These are phyloP conservation scores for Yarrowia divulgata DNA, from an alignment of 805 yeast genomes.

Conservation along the genomic window DNA sequence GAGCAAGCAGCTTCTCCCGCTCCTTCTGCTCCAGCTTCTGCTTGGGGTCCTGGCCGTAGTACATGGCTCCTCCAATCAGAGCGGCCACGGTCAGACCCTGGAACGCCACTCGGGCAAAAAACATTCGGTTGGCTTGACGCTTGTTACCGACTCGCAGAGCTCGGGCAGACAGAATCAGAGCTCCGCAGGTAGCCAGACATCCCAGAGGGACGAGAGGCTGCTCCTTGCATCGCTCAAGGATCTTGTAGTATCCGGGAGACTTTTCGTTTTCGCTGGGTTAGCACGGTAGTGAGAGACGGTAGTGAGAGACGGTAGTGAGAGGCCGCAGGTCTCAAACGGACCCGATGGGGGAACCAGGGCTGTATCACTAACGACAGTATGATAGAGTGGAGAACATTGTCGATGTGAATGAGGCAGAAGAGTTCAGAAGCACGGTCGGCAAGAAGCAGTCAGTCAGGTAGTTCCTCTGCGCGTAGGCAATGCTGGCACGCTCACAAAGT, in stretches of 20 bases:
- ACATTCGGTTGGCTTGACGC: conserved; percentile 80
- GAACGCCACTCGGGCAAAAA: conserved; percentile 86
- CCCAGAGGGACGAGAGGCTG: conserved; percentile 93
- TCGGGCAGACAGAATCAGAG: conserved; percentile 78
- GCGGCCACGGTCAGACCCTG: conserved; percentile 87
- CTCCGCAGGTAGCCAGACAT: conserved; percentile 76
- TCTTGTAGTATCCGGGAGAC: conserved; percentile 26
- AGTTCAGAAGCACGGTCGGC: too few species aligned
- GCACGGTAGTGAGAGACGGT: not conserved
- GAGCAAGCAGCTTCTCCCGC: conserved; percentile 75
- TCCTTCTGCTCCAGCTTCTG: conserved; percentile 59
- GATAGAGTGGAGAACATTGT: too few species aligned
- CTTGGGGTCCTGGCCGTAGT: conserved; percentile 57
- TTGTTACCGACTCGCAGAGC: conserved; percentile 77
- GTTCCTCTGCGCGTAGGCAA: too few species aligned
- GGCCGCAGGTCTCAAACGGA: too few species aligned
- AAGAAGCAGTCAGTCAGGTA: too few species aligned
- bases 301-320: not conserved
- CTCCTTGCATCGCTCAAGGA: conserved; percentile 64
- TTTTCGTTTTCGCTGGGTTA: conserved; percentile 35
- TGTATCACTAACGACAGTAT: too few species aligned
- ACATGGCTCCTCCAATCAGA: conserved; percentile 77
- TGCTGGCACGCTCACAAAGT: too few species aligned
- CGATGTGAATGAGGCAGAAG: too few species aligned
- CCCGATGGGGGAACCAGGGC: too few species aligned